Evolutionary conservation across 805 yeast genomes (phyloP).

Genomic region (Ogataea zsoltii): DNA sequence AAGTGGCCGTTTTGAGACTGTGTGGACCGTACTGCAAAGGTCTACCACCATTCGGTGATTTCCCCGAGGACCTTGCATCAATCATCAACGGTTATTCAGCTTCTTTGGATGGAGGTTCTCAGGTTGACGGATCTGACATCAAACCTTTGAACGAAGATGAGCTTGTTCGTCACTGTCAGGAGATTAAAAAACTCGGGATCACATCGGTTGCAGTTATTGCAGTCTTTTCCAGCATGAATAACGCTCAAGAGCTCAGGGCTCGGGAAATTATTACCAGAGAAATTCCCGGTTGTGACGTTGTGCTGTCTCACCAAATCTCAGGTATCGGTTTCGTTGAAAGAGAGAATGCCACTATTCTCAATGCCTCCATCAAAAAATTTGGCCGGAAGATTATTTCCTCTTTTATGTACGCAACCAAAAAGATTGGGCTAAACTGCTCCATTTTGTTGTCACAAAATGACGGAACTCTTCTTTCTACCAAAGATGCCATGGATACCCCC

Average conservation of each 20-base stretch:
- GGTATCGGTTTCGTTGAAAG: constrained; percentile 46
- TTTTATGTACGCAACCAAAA: constrained; percentile 37
- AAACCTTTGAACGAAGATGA: constrained; percentile 31
- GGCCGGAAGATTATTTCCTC: constrained; percentile 41
- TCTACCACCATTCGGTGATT: constrained; percentile 44
- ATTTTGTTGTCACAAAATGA: constrained; percentile 45
- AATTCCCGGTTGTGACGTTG: constrained; percentile 35
- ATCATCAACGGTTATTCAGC: constrained; percentile 37
- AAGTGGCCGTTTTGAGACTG: constrained; percentile 44
- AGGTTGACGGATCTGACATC: constrained; percentile 41
- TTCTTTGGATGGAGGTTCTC: constrained; percentile 40
- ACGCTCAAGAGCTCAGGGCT: constrained; percentile 38
- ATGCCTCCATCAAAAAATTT: constrained; percentile 43
- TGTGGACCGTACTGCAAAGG: constrained; percentile 42
- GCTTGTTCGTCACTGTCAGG: constrained; percentile 11
- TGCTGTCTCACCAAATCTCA: constrained; percentile 40
- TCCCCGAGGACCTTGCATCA: constrained; percentile 39
- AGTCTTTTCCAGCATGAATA: constrained; percentile 39
- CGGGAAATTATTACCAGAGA: constrained; percentile 33
- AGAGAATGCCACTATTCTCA: constrained; percentile 47
- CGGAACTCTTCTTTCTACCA: constrained; percentile 42
- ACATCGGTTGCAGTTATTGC: constrained; percentile 41
- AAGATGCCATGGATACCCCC: constrained; percentile 40
- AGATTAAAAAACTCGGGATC: constrained; percentile 36
- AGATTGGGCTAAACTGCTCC: constrained; percentile 38